A percentile compares a stretch with the other conserved stretches of the same genome.
Conservation (phyloP, 345 rosid species). For the Turritis glabra region DNA sequence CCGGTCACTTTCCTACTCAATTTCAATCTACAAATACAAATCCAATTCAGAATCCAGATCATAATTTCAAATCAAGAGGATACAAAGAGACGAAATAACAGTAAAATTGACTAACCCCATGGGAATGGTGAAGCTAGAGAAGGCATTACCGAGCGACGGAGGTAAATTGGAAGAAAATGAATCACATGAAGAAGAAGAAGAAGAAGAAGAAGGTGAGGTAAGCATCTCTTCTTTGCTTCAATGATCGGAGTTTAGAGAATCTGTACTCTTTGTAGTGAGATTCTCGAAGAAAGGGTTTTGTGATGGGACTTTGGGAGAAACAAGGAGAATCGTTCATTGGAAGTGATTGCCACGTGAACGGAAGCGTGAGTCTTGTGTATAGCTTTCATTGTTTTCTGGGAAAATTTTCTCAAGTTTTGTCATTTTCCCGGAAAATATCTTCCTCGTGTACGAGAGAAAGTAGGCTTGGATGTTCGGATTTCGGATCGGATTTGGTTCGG, state of each 20-base stretch:
- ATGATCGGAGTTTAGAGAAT: constrained; percentile 20
- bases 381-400: constrained; percentile 7
- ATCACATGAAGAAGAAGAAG: constrained; percentile 2
- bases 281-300: neutral
- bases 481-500: too few species aligned
- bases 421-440: constrained; percentile 32
- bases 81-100: neutral
- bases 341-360: constrained; percentile 62
- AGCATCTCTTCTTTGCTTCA: constrained; percentile 29
- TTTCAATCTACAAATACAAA: constrained; percentile 50
- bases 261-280: constrained; percentile 10
- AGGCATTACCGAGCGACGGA: constrained; percentile 11
- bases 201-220: constrained; percentile 24
- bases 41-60: neutral
- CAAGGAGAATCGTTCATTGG: constrained; percentile 17
- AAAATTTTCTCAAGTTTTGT: constrained; percentile 26
- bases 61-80: neutral
- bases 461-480: too few species aligned
- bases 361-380: constrained; percentile 21
- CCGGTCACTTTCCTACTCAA: constrained; percentile 40
- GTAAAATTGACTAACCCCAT: constrained; percentile 31
- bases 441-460: neutral
- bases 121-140: constrained; percentile 26
- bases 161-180: neutral
- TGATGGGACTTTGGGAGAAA: constrained; percentile 37